Evolutionary conservation across 106 monocot species (phyloP).

Genomic region (Dendrobium catenatum): DNA sequence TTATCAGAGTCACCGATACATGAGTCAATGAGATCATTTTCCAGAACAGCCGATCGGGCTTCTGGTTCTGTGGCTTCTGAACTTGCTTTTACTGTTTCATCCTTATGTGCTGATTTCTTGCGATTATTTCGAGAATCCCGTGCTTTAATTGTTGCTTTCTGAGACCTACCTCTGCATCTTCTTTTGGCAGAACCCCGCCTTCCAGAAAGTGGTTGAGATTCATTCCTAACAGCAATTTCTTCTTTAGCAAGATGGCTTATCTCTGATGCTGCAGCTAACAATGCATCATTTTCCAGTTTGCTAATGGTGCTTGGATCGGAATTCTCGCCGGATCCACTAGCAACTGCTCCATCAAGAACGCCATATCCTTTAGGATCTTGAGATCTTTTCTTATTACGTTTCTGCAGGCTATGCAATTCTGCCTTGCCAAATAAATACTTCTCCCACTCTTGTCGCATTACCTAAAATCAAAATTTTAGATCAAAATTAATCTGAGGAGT

Average conservation of each 20-base stretch:
- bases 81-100: not conserved
- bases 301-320: constrained; percentile 45
- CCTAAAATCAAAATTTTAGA: constrained; percentile 27
- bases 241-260: constrained; percentile 35
- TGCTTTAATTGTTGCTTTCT: constrained; percentile 17
- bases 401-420: constrained; percentile 59
- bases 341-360: constrained; percentile 62
- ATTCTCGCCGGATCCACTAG: constrained; percentile 35
- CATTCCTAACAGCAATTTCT: constrained; percentile 19
- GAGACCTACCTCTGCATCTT: constrained; percentile 33
- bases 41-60: constrained; percentile 7
- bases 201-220: constrained; percentile 9
- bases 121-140: constrained; percentile 17
- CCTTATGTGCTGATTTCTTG: constrained; percentile 14
- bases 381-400: constrained; percentile 51
- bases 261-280: constrained; percentile 74
- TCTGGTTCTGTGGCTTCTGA: constrained; percentile 9
- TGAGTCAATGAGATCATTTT: not conserved
- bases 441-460: constrained; percentile 86
- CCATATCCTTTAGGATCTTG: constrained; percentile 86
- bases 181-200: constrained; percentile 22
- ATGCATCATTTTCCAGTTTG: constrained; percentile 78
- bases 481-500: not conserved
- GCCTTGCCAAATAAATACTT: constrained; percentile 88
- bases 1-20: constrained; percentile 11